A percentile compares a stretch with the other conserved stretches of the same genome.
Conservation (phyloP, 768 basidiomycete species). For the Hypholoma fasciculare region DNA sequence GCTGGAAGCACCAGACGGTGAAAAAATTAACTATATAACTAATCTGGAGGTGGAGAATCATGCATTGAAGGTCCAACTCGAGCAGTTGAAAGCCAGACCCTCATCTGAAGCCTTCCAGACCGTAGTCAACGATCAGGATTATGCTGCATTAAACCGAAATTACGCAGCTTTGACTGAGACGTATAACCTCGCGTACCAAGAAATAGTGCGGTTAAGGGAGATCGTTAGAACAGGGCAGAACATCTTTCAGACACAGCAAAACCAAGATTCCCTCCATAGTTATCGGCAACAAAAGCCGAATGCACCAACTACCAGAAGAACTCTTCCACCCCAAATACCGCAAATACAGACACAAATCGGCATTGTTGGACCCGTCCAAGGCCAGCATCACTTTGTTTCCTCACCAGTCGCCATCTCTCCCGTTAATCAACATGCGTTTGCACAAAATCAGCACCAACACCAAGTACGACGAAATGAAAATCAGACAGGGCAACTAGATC, state of each 20-base stretch:
- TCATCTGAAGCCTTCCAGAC: background rate
- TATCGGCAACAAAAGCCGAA: background rate
- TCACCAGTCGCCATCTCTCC: background rate
- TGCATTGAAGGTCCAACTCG: conserved; percentile 10
- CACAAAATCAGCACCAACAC: conserved; percentile 5
- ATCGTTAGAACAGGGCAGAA: background rate
- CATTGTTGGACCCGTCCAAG: background rate
- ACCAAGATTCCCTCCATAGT: background rate
- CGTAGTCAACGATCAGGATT: background rate
- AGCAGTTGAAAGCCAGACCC: background rate
- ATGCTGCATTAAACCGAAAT: conserved; percentile 2
- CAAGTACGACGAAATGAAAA: background rate
- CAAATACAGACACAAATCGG: background rate
- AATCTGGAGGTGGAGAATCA: conserved; percentile 23
- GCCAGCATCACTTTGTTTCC: background rate
- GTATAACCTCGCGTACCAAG: conserved; percentile 13
- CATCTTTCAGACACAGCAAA: background rate
- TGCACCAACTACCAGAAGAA: background rate
- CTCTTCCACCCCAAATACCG: background rate
- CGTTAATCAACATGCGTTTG: background rate
- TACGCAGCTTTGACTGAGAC: conserved; percentile 3
- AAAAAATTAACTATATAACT: conserved; percentile 18
- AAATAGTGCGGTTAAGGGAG: conserved; percentile 9
- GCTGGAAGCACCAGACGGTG: conserved; percentile 16
- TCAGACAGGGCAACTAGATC: background rate